Percentiles rank a stretch among this genome's conserved stretches.
Conservation (phyloP, 2,329 filamentous ascomycete genomes). For the Monilinia aucupariae region DNA sequence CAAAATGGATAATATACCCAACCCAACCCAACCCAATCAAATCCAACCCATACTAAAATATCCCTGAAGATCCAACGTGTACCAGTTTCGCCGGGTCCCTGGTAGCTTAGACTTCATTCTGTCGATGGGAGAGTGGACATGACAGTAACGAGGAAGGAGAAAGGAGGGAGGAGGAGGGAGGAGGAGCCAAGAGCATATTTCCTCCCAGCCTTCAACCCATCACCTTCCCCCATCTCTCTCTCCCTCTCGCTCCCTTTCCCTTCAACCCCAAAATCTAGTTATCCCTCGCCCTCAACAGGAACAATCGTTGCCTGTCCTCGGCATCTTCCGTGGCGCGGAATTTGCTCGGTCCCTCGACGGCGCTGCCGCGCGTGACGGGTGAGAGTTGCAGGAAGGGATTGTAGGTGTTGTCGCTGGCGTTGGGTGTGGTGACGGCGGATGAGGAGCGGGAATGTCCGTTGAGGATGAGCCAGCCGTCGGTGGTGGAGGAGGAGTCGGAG, state of each 20-base stretch:
- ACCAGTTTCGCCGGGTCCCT: no score
- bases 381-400: slow-evolving; percentile 15
- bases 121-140: no score
- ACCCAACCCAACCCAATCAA: no score
- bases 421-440: slow-evolving; percentile 4
- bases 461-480: slow-evolving; percentile 12
- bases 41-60: no score
- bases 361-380: slow-evolving; percentile 1
- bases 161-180: no score
- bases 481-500: slow-evolving; percentile 1
- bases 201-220: no score
- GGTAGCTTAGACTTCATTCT: no score
- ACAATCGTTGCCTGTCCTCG: slow-evolving; percentile 14
- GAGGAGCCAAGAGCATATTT: no score
- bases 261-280: slow-evolving; percentile 3
- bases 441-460: background rate
- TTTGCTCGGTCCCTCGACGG: background rate
- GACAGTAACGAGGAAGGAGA: no score
- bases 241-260: background rate
- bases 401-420: background rate
- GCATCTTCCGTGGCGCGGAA: slow-evolving; percentile 6
- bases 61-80: no score
- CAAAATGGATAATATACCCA: no score
- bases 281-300: slow-evolving; percentile 13
- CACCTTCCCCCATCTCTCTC: background rate